Base-by-base conservation (phyloP, 768 basidiomycete species). In the Mycena amicta region DNA sequence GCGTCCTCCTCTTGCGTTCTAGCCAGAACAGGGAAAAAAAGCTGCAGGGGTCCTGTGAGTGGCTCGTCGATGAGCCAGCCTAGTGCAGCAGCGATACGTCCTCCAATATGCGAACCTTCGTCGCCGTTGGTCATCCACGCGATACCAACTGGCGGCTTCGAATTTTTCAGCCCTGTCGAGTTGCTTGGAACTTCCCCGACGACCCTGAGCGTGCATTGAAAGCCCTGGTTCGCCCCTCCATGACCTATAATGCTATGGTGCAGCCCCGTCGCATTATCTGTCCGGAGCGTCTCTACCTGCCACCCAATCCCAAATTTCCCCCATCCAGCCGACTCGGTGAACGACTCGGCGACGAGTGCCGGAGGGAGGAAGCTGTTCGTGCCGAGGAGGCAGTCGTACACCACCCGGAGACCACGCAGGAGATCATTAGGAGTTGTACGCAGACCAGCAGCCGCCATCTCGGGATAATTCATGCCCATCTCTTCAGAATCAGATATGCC, bases 121-220 rank as follows among this genome's bases (percentile, higher is more conserved):
- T 60, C 53, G 50, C 53, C 50, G 41, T 60, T 60, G 23, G 53
- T 52, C 59, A 60, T 55, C 59, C 47, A 50, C 50, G 59, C 59
- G 4, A 59, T 50, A 4, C 33, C 58, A 22, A 53, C 12, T 3
- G 58, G 58, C 37, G 49, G 58, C 8, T 41, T 51, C 20, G 58
- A n/a, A n/a, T n/a, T n/a, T n/a, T n/a, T 39, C 16, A 49, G 53
- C 5, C 47, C 18, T 6, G 20, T 15, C n/a, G 25, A 3, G 27
- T 53, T 29, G 29, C 50, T 47, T 20, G 58, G 59, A 25, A 55
- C 29, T 23, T 60, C 59, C 20, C 59, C 59, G 11, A 52, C 50
- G 16, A 60, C 50, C 11, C 27, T 5, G n/a, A 60, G 23, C 5
- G 22, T 29, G 50, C 30, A 46, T 12, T 5, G 22, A 43, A 60